Evolutionary conservation across 2,329 filamentous ascomycete genomes (phyloP), one percentile per base, ranked within the genome.

Genomic region (Paecilomyces formosus): DNA sequence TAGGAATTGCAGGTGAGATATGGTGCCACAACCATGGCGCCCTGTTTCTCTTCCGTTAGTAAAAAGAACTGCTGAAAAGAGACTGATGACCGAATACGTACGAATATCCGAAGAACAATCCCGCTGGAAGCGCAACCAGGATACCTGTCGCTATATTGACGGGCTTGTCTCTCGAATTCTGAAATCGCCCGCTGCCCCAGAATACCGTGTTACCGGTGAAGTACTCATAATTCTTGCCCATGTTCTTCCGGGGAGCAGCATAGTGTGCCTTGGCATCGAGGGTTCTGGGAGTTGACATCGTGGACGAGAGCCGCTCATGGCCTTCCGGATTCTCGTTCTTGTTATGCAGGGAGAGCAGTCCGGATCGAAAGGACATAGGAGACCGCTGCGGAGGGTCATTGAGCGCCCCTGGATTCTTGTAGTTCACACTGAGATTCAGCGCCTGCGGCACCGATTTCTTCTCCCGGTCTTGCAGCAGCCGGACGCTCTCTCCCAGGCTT

Each of bases 181-280:
- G 90, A 60, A 94, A 81, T 60, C 94, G 84, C 7, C 94, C 94
- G 33, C 90, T 88, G 60, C 90, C 81, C 72, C 87, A 96, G 70
- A 99, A 99, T 24, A 92, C 80, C 0, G 91, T 96, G 70, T 97
- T 99, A 53, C 94, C 94, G 52, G 90, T 85, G 68, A 97, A 97
- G 72, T 96, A 96, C 71, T 97, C 85, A 74, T 93, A 89, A 66
- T 97, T 96, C 64, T 83, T 87, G 55, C 89, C 86, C 57, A 83
- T 69, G 35, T 79, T 74, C 24, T 72, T 64, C 53, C 76, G 76
- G 4, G 56, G 62, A 18, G 66, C 62, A 18, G 68, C 58, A 26
- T 68, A 56, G 57, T 64, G 59, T 58, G 70, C 66, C 66, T 85
- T 81, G n/a, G 74, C 68, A 1, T 79, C 78, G 49, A 79, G 74